These are phyloP conservation scores for Reticulascus tulasneorum DNA, from an alignment of 2,329 filamentous ascomycete genomes.

Conservation along the genomic window DNA sequence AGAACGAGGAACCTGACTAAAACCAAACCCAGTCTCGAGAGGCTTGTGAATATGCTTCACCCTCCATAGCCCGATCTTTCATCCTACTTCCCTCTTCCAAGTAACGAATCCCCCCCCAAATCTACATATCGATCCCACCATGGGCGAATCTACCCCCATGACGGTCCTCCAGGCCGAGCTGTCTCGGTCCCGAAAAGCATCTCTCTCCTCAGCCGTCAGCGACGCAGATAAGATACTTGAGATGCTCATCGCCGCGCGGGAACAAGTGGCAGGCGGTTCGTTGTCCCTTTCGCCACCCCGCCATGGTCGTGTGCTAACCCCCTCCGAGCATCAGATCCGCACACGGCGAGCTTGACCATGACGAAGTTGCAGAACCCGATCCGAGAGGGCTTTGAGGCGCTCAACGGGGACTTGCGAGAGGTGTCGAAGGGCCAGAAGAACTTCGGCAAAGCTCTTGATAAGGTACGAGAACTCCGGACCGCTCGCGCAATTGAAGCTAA, in stretches of 20 bases:
- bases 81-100: no score
- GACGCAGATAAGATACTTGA: slow-evolving; percentile 84
- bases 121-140: slow-evolving; percentile 13
- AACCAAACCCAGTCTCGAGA: no score
- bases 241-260: slow-evolving; percentile 67
- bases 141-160: slow-evolving; percentile 41
- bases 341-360: slow-evolving; percentile 68
- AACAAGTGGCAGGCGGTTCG: slow-evolving; percentile 67
- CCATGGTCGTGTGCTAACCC: slow-evolving; percentile 11
- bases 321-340: slow-evolving; percentile 52
- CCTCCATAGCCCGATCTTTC: no score
- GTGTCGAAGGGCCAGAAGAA: slow-evolving; percentile 78
- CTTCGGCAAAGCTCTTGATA: slow-evolving; percentile 82
- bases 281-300: slow-evolving; percentile 9
- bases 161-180: slow-evolving; percentile 67
- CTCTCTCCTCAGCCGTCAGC: slow-evolving; percentile 65
- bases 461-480: slow-evolving; percentile 42
- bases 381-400: slow-evolving; percentile 73
- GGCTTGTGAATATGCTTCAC: no score
- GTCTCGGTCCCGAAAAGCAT: slow-evolving; percentile 64
- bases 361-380: slow-evolving; percentile 83
- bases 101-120: background rate
- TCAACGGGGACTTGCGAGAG: slow-evolving; percentile 78
- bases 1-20: no score
- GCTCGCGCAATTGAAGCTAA: no score